Base-by-base conservation (phyloP, 306 rosid genomes). In the Herpetospermum pedunculosum region DNA sequence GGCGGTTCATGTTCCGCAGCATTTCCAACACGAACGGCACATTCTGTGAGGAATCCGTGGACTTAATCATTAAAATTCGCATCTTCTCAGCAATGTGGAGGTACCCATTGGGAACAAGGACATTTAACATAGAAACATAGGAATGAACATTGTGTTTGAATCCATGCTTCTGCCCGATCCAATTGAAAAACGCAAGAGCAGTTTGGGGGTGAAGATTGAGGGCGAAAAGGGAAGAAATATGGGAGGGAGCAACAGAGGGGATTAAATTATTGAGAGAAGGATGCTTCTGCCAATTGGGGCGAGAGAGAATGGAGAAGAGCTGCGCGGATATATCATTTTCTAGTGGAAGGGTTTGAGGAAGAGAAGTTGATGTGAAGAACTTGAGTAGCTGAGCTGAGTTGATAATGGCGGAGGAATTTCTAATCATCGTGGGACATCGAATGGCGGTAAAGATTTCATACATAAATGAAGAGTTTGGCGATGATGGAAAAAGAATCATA, bases 101-200 rank as follows among this genome's bases (percentile, higher is more conserved):
- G 12, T 80, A 59, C 14, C 88, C 77, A 55, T 80, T 72, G 34
- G 90, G 94, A 2, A 89, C 69, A 40, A 92, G 96, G 60, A 87
- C 28, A 72, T 79, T 60, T 13, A 89, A 89, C 41, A 92, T 29
- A 3, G 95, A 72, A 2, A 82, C 53, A 75, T 88, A 80, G 67
- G 89, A 85, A 23, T 19, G 77, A 40, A 84, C 83, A 72, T 75
- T 81, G 85, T 84, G 98, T 10, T 28, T 68, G 83, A 77, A 90
- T 13, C 84, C 73, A 11, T 84, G 88, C 37, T 77, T 29, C 29
- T 21, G 64, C 15, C 67, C 79, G 75, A 90, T 88, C 92, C 89
- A 92, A 55, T 74, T 75, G 89, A 88, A 90, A 85, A 92, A 92
- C 19, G 53, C 79, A 1, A 92, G 67, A 30, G 98, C 98, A 43